Conservation (phyloP, 106 monocot species). For the Dioscorea dumetorum region DNA sequence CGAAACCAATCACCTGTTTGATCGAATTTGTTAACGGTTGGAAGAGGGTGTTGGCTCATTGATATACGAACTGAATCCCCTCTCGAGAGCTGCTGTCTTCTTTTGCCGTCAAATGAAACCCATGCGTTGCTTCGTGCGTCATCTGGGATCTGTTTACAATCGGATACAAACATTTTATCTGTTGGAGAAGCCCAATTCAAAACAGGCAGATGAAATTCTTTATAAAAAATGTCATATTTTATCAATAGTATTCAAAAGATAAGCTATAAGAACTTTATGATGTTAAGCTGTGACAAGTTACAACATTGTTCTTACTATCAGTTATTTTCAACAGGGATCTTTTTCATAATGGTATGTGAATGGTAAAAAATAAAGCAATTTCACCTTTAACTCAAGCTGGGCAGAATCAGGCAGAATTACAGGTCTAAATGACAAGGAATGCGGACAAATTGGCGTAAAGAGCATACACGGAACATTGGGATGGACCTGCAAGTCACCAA, state of each 20-base stretch:
- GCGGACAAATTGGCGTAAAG: slow-evolving; percentile 97
- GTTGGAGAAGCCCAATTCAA: too few relatives aligned
- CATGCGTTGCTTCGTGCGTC: slow-evolving; percentile 91
- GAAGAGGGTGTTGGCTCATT: slow-evolving; percentile 96
- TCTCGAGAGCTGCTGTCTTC: slow-evolving; percentile 91
- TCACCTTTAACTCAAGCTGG: slow-evolving; percentile 89
- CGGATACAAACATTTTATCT: not conserved
- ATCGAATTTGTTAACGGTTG: slow-evolving; percentile 96
- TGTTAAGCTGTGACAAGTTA: too few relatives aligned
- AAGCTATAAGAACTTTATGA: too few relatives aligned
- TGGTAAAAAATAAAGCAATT: not conserved
- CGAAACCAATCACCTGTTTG: slow-evolving; percentile 98
- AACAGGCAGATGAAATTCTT: too few relatives aligned
- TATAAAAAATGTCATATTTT: too few relatives aligned
- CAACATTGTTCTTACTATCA: too few relatives aligned
- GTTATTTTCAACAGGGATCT: too few relatives aligned
- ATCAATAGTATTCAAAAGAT: too few relatives aligned
- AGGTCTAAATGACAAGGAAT: slow-evolving; percentile 96
- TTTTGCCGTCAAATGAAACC: slow-evolving; percentile 99
- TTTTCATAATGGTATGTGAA: too few relatives aligned
- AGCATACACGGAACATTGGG: slow-evolving; percentile 99
- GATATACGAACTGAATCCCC: slow-evolving; percentile 82
- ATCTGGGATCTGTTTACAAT: slow-evolving; percentile 61
- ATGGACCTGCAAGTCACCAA: slow-evolving; percentile 68
- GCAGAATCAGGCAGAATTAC: slow-evolving; percentile 99